Conservation (phyloP, 129 eudicot genomes). For the Saposhnikovia divaricata region DNA sequence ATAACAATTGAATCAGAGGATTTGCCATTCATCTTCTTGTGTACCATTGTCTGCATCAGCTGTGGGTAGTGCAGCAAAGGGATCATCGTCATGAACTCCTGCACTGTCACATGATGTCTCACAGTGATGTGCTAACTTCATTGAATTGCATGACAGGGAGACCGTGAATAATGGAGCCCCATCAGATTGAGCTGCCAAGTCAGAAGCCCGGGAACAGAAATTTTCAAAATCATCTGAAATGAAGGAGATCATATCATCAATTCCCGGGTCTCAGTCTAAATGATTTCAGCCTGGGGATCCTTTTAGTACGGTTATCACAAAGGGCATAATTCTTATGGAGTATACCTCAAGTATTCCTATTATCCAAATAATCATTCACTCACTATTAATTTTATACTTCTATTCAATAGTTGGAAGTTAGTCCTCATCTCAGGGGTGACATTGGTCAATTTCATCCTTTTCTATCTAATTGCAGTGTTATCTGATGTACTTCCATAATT, state of each 20-base stretch:
- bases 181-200: slow-evolving; percentile 49
- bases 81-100: slow-evolving; percentile 30
- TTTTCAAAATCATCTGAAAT: slow-evolving; percentile 76
- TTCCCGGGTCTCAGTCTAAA: not conserved
- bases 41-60: slow-evolving; percentile 34
- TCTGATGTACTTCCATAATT: not conserved
- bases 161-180: slow-evolving; percentile 94
- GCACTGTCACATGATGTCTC: slow-evolving; percentile 16
- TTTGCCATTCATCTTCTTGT: slow-evolving; percentile 95
- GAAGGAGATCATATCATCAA: not conserved
- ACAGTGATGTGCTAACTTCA: slow-evolving; percentile 18
- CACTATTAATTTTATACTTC: not conserved
- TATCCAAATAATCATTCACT: slow-evolving; percentile 1
- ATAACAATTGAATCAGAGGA: slow-evolving; percentile 33
- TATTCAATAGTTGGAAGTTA: not conserved
- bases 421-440: not conserved
- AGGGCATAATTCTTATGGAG: not conserved
- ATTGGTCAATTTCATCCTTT: not conserved
- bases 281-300: not conserved
- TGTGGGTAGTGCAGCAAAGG: slow-evolving; percentile 22
- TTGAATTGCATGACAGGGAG: slow-evolving; percentile 37
- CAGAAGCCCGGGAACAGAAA: slow-evolving; percentile 70
- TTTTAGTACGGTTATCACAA: not conserved
- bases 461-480: not conserved
- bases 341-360: not conserved